Base-by-base conservation (phyloP, 768 basidiomycete genomes). In the Panellus pusillus region DNA sequence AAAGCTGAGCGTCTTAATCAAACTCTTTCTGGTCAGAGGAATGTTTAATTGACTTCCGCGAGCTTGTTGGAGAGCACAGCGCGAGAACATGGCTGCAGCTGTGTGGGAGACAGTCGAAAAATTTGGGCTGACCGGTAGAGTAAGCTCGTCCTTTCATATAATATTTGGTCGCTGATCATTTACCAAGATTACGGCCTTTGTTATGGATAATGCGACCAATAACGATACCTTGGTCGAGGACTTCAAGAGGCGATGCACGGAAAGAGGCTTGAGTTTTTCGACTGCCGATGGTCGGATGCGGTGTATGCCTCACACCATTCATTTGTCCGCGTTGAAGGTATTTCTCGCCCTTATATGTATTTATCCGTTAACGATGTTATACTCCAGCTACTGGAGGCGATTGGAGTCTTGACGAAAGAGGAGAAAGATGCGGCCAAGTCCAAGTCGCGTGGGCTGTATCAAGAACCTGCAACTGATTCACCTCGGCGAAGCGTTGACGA, bases 301-400 rank as follows among this genome's bases (percentile, higher is more conserved):
- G 20, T 74, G 72, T 57, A 70, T 73, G 68, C 73, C 71, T 0
- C 73, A 74, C 32, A 73, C 70, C 0, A 62, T 73, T 13, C 70
- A 73, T 49, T 63, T 74, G 32, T 68, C 71, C 3, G 67, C 70
- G 68, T 36, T 69, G 3, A 57, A 70, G 60, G 70, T 68, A 38
- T 8, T 11, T 24, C 20, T 14, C 20, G 9, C 31, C 2, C 2
- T 24, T 15, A 40, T 27, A n/a, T n/a, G n/a, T n/a, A n/a, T 2
- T 39, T 15, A 19, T 40, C 12, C 12, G 28, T 27, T 32, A 9
- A 9, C 28, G 38, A 6, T 17, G 13, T 29, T 37, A 15, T 43
- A 28, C 38, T 14, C 5, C 44, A 57, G 50, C 46, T 57, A 14
- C 50, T 52, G 11, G 56, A 57, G 35, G 56, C 51, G 4, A 48